Percentiles rank a stretch among this genome's conserved stretches.
These are phyloP conservation scores for Strobilomyces confusus DNA, from an alignment of 768 basidiomycete species.

Conservation along the genomic window DNA sequence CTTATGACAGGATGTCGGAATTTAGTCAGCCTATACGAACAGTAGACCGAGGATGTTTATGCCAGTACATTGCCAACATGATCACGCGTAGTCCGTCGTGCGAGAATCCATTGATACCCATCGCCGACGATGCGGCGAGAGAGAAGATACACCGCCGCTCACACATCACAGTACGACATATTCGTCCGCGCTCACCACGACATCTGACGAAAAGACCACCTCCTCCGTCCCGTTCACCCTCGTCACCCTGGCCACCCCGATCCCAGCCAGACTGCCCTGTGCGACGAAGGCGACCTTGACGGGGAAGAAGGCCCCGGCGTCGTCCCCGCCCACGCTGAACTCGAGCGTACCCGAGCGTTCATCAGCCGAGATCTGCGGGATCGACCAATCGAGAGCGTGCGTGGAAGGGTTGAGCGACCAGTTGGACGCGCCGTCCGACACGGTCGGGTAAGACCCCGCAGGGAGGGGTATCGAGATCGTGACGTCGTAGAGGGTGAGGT, in stretches of 20 bases:
- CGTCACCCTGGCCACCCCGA: slow-evolving; percentile 59
- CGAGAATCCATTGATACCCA: not conserved
- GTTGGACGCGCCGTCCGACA: slow-evolving; percentile 60
- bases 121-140: not conserved
- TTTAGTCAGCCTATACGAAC: not conserved
- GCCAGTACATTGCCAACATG: not conserved
- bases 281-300: slow-evolving; percentile 80
- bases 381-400: slow-evolving; percentile 83
- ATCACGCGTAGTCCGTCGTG: not conserved
- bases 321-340: slow-evolving; percentile 84
- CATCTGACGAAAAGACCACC: slow-evolving; percentile 54
- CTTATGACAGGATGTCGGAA: not conserved
- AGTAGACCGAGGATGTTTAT: not conserved
- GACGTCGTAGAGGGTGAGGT: slow-evolving; percentile 76
- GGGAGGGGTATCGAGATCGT: slow-evolving; percentile 91
- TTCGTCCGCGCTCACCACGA: slow-evolving; percentile 49
- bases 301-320: slow-evolving; percentile 86
- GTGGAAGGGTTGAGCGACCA: slow-evolving; percentile 80
- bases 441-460: slow-evolving; percentile 79
- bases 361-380: slow-evolving; percentile 58
- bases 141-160: not conserved
- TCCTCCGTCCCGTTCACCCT: slow-evolving; percentile 46
- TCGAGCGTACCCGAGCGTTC: slow-evolving; percentile 84
- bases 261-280: slow-evolving; percentile 75
- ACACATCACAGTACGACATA: slow-evolving; percentile 48